Evolutionary conservation across 768 basidiomycete species (phyloP).

Genomic region (Collybia mongolica): DNA sequence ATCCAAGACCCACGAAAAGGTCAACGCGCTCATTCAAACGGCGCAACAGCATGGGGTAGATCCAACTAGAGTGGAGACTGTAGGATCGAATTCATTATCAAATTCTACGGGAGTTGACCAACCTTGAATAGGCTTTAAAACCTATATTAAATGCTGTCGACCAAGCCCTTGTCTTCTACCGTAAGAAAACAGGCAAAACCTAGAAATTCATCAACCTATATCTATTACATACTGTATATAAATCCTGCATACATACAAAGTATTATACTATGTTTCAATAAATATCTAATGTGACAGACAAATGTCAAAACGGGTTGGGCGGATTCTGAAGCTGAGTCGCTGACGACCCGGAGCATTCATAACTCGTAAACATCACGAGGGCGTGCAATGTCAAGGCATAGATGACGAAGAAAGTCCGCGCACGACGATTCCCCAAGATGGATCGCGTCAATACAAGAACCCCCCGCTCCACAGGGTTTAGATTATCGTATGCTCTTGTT

Average conservation of each 20-base stretch:
- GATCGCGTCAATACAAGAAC: conserved; percentile 82
- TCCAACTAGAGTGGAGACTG: conserved; percentile 57
- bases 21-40: conserved; percentile 68
- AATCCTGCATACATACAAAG: conserved; percentile 7
- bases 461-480: conserved; percentile 89
- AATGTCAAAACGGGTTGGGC: conserved; percentile 43
- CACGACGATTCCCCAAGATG: conserved; percentile 85
- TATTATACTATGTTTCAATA: conserved; percentile 24
- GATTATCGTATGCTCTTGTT: conserved; percentile 85
- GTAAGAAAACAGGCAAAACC: conserved; percentile 17
- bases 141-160: conserved; percentile 73
- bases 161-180: conserved; percentile 65
- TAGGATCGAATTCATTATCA: conserved; percentile 31
- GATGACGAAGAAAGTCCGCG: conserved; percentile 85
- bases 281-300: conserved; percentile 19
- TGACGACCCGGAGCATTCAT: conserved; percentile 64
- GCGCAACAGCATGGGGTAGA: conserved; percentile 66
- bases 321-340: conserved; percentile 49
- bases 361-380: conserved; percentile 78
- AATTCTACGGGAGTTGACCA: neutral
- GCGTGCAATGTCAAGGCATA: conserved; percentile 82
- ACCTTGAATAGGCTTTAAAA: conserved; percentile 61
- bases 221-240: conserved; percentile 14
- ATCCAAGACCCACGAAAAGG: conserved; percentile 76
- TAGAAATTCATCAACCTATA: conserved; percentile 8